phyloP scores from a whole-genome alignment of 805 yeast genomes.

The Zygosaccharomyces pseudorouxii region DNA sequence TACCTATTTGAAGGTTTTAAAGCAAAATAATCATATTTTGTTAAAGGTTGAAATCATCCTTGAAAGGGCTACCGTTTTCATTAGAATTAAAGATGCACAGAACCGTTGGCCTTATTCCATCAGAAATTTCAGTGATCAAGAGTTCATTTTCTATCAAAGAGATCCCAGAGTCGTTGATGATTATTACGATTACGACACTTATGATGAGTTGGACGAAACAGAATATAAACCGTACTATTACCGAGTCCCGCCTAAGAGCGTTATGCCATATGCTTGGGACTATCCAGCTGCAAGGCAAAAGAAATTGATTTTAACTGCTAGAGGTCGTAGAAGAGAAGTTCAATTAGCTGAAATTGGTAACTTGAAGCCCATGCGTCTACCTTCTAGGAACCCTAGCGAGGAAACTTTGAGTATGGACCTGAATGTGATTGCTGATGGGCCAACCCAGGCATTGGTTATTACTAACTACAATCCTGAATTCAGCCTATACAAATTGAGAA shows the following conservation, averaged over 20 bases:
- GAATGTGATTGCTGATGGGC: constrained; percentile 95
- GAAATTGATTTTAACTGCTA: constrained; percentile 69
- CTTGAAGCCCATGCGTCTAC: constrained; percentile 76
- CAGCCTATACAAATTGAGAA: constrained; percentile 60
- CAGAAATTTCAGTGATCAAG: constrained; percentile 83
- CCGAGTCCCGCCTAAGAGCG: constrained; percentile 79
- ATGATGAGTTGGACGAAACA: constrained; percentile 52
- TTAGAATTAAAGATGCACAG: constrained; percentile 67
- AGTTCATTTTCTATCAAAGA: constrained; percentile 79
- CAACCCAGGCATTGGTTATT: constrained; percentile 81
- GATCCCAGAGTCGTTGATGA: constrained; percentile 52
- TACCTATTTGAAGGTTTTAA: constrained; percentile 63
- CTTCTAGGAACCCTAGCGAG: constrained; percentile 40
- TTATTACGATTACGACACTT: constrained; percentile 44
- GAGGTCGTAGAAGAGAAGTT: constrained; percentile 69
- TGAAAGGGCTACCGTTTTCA: constrained; percentile 79
- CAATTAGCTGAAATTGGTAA: constrained; percentile 93
- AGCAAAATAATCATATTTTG: constrained; percentile 63
- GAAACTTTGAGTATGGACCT: constrained; percentile 63
- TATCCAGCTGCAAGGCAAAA: constrained; percentile 86
- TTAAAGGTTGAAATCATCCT: constrained; percentile 67
- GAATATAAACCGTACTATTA: constrained; percentile 76
- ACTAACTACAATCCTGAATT: constrained; percentile 74
- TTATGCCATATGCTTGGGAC: constrained; percentile 98
- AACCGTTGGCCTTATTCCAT: constrained; percentile 90